These are phyloP conservation scores for Nepenthes gracilis DNA, from an alignment of 148 eudicot species.

Conservation along the genomic window DNA sequence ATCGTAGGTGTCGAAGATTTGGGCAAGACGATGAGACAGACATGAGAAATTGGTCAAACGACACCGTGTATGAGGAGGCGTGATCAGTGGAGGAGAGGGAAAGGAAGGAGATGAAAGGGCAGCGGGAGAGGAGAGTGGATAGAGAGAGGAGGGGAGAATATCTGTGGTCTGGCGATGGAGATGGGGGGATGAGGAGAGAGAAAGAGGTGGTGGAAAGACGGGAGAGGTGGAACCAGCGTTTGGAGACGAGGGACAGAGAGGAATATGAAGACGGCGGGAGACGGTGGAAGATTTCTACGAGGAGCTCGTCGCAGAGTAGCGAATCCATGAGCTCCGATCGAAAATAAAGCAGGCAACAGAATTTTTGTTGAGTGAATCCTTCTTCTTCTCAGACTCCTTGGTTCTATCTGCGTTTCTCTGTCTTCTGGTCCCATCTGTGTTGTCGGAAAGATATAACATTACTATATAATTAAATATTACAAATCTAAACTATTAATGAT, in stretches of 20 bases:
- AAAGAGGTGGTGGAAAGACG: constrained; percentile 42
- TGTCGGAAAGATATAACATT: no score
- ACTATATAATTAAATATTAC: no score
- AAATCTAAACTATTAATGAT: no score
- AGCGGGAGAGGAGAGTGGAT: constrained; percentile 13
- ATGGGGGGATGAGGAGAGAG: constrained; percentile 22
- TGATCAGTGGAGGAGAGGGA: constrained; percentile 12
- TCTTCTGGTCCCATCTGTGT: no score
- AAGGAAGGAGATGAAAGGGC: constrained; percentile 29
- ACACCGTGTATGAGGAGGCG: constrained; percentile 2
- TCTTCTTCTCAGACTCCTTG: no score
- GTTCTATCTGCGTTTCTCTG: no score
- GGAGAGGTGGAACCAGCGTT: constrained; percentile 55
- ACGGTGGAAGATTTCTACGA: constrained; percentile 52
- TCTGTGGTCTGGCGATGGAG: constrained; percentile 1
- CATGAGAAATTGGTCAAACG: constrained; percentile 16
- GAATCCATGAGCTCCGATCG: constrained; percentile 27
- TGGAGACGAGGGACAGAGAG: constrained; percentile 44
- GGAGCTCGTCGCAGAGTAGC: constrained; percentile 47
- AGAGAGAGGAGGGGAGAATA: constrained; percentile 5
- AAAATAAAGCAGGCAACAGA: no score
- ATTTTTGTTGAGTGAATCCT: no score
- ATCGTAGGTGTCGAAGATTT: constrained; percentile 23
- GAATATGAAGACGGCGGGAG: constrained; percentile 31
- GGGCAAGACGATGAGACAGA: constrained; percentile 23